Percentiles rank a stretch among this genome's conserved stretches.
Evolutionary conservation across 345 rosid genomes (phyloP).

Genomic region (Lagerstroemia speciosa): DNA sequence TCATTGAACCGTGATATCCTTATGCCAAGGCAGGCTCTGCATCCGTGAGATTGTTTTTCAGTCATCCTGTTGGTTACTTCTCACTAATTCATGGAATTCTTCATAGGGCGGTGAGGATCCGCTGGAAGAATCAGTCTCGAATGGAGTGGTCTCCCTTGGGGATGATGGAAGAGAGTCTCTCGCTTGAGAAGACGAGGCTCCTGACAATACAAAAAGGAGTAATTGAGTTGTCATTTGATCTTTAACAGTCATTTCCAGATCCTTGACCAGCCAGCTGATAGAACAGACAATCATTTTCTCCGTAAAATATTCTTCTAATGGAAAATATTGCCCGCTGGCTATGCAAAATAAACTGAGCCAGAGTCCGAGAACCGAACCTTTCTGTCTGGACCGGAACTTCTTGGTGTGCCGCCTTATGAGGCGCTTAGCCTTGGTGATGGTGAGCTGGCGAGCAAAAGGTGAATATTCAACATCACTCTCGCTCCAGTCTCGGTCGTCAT

Average conservation of each 20-base stretch:
- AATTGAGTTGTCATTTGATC: no score
- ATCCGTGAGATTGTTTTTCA: neutral
- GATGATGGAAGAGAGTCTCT: conserved; percentile 73
- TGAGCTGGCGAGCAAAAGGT: conserved; percentile 80
- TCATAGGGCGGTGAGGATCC: conserved; percentile 64
- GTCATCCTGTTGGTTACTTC: neutral
- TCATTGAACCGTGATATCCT: neutral
- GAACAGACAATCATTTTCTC: neutral
- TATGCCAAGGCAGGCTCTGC: neutral
- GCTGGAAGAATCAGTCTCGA: conserved; percentile 67
- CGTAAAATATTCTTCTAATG: neutral
- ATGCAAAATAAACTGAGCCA: no score
- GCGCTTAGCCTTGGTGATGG: conserved; percentile 80
- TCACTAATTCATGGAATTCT: conserved; percentile 27
- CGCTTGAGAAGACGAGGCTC: conserved; percentile 68
- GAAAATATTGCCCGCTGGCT: no score
- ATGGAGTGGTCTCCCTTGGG: conserved; percentile 58
- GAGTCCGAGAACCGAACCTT: conserved; percentile 34
- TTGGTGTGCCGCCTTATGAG: conserved; percentile 84
- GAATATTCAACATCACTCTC: conserved; percentile 80
- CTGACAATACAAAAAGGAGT: conserved; percentile 26
- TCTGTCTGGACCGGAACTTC: conserved; percentile 72
- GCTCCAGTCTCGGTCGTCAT: conserved; percentile 87
- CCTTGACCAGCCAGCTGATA: no score
- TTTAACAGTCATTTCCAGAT: no score